These are phyloP conservation scores for Stipa capillata DNA, from an alignment of 176 grass and related monocot genomes.

Conservation along the genomic window DNA sequence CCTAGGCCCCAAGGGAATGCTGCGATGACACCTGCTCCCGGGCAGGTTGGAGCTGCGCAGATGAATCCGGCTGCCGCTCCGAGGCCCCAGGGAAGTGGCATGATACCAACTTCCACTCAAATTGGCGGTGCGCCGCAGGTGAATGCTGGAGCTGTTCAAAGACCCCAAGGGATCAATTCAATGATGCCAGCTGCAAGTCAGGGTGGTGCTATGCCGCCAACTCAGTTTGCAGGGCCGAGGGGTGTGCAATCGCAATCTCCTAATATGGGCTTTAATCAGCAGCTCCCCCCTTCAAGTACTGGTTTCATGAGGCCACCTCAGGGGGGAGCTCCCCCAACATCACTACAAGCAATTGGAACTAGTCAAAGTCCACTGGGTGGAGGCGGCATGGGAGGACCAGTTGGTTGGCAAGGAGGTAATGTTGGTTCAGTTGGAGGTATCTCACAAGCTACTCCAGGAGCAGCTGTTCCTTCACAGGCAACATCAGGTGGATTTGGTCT, in stretches of 20 bases:
- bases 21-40: neutral
- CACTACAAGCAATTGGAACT: constrained; percentile 38
- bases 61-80: constrained; percentile 30
- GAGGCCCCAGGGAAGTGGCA: constrained; percentile 26
- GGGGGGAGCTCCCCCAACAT: constrained; percentile 28
- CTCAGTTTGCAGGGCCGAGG: constrained; percentile 53
- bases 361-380: constrained; percentile 44
- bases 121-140: constrained; percentile 21
- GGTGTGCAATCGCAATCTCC: constrained; percentile 34
- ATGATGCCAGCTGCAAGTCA: constrained; percentile 44
- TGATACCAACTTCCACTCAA: constrained; percentile 31
- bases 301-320: constrained; percentile 60
- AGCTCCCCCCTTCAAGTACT: constrained; percentile 41
- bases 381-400: constrained; percentile 42
- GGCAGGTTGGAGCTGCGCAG: constrained; percentile 28
- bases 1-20: constrained; percentile 38
- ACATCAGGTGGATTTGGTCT: constrained; percentile 47
- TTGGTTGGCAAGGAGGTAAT: constrained; percentile 57
- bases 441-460: constrained; percentile 35
- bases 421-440: constrained; percentile 28
- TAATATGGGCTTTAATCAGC: constrained; percentile 64
- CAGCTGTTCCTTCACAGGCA: constrained; percentile 28
- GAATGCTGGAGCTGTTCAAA: constrained; percentile 34
- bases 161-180: constrained; percentile 35
- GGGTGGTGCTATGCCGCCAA: constrained; percentile 34